Evolutionary conservation across 768 basidiomycete species (phyloP).

Genomic region (Antrodiella citrinella): DNA sequence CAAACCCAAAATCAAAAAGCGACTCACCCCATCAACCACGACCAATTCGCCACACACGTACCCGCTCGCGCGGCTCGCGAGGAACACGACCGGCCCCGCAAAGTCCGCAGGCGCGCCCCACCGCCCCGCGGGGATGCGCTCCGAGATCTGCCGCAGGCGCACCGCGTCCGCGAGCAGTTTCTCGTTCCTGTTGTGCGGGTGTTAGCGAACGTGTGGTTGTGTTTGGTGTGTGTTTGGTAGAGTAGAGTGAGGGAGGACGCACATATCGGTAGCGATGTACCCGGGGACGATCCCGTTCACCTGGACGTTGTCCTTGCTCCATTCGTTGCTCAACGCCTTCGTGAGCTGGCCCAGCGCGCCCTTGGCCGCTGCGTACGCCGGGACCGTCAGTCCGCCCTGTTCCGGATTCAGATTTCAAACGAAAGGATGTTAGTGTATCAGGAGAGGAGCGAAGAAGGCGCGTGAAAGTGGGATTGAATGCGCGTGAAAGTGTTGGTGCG

Average conservation of each 20-base stretch:
- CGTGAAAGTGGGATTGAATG: too few relatives aligned
- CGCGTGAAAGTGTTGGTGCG: too few relatives aligned
- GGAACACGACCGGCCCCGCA: constrained; percentile 58
- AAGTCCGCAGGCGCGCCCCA: constrained; percentile 65
- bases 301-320: constrained; percentile 82
- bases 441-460: constrained; percentile 4
- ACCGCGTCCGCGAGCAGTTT: constrained; percentile 53
- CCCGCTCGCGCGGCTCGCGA: constrained; percentile 54
- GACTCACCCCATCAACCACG: constrained; percentile 60
- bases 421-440: background rate
- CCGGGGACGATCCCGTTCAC: constrained; percentile 87
- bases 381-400: constrained; percentile 62
- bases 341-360: constrained; percentile 81
- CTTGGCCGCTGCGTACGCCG: constrained; percentile 89
- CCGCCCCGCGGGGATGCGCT: constrained; percentile 59
- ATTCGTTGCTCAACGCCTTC: constrained; percentile 89
- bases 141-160: constrained; percentile 58
- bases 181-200: constrained; percentile 43
- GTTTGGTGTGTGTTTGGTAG: background rate
- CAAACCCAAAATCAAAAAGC: constrained; percentile 1
- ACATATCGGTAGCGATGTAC: constrained; percentile 89
- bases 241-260: constrained; percentile 16
- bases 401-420: background rate
- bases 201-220: background rate
- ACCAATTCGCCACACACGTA: constrained; percentile 65